phyloP scores from a whole-genome alignment of 768 basidiomycete species.

The Leccinum arenicola region DNA sequence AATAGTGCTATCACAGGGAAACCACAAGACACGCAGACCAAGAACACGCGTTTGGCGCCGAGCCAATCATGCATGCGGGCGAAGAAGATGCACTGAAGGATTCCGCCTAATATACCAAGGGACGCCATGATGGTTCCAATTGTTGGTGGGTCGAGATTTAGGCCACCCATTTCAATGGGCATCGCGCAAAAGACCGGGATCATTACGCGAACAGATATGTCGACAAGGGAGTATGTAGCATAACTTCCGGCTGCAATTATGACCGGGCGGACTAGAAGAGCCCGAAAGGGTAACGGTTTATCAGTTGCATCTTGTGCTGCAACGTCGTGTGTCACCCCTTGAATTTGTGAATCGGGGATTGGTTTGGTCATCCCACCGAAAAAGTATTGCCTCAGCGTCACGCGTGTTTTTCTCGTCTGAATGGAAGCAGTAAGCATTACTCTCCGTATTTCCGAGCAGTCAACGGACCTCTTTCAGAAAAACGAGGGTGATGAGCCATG shows the following conservation, averaged over 20 bases:
- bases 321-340: background rate
- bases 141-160: conserved; percentile 23
- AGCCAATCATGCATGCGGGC: conserved; percentile 49
- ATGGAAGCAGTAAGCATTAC: background rate
- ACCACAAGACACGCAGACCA: conserved; percentile 45
- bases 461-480: conserved; percentile 53
- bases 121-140: conserved; percentile 31
- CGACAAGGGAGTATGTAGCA: conserved; percentile 55
- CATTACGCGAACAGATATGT: conserved; percentile 57
- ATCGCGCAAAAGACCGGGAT: conserved; percentile 33
- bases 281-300: conserved; percentile 43
- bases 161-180: conserved; percentile 30
- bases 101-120: conserved; percentile 31
- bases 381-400: conserved; percentile 18
- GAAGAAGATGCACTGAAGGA: conserved; percentile 63
- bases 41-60: conserved; percentile 59
- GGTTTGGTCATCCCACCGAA: conserved; percentile 5
- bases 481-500: conserved; percentile 47
- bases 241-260: conserved; percentile 60
- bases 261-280: conserved; percentile 50
- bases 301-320: background rate
- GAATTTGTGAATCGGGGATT: background rate
- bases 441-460: background rate
- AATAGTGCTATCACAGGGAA: conserved; percentile 46
- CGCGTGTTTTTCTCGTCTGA: conserved; percentile 16